Evolutionary conservation across 345 rosid species (phyloP), one percentile per base, ranked within the genome.

Genomic region (Boechera retrofracta): DNA sequence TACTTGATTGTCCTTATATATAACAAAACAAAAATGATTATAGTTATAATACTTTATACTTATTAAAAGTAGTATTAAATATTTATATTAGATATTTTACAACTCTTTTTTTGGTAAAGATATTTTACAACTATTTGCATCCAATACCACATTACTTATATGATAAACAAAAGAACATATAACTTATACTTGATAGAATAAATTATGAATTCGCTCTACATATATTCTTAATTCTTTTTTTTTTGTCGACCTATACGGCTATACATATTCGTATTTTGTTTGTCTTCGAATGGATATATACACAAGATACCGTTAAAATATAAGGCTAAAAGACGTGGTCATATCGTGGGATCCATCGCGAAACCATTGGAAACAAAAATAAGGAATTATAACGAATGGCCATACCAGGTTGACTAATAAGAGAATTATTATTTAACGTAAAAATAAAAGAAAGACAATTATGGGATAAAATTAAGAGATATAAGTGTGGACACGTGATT

Each of bases 371-470:
- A 52, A 49, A 52, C 63, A 63, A 73, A 56, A 32, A 31, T 64
- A 39, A n/a, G 36, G 77, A 73, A 63, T 52, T 54, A 32, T 32
- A 51, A 52, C 71, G 45, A 41, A 3, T 64, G 7, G 26, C 10
- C 72, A 75, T 57, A 67, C 47, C 9, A 74, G 64, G 77, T 64
- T 74, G 71, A 64, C 77, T 64, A 44, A 28, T 26, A 53, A 39
- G 53, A 28, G 10, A 72, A 42, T 29, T 64, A 64, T 45, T 59
- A n/a, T n/a, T 35, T 29, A 2, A 72, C 60, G 51, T 49, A 33
- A 10, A 12, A 36, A 24, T 18, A 53, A 38, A 29, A 42, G 3
- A 6, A 26, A 26, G 7, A 59, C 26, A 58, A 63, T 28, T 45
- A 73, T 73, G 18, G 6, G 18, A 15, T 52, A 21, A 24, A 32